These are phyloP conservation scores for Ceratobasidium sp. DNA, from an alignment of 1,284 basidiomycete species.

Conservation along the genomic window DNA sequence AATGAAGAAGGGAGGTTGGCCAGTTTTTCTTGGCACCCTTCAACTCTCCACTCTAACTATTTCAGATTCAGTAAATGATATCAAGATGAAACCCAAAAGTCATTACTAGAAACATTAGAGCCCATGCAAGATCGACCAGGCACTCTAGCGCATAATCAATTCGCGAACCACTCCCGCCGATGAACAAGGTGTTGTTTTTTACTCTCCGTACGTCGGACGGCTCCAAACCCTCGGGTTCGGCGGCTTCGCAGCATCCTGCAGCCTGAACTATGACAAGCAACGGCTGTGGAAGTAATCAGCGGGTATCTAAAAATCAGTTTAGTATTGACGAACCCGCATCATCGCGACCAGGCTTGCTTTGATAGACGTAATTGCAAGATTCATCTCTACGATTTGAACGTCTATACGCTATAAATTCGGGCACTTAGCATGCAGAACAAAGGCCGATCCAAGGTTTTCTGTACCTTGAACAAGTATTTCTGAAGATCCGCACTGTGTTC, in stretches of 20 bases:
- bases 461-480: constrained; percentile 85
- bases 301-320: background rate
- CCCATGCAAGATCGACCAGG: constrained; percentile 72
- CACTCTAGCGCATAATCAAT: constrained; percentile 58
- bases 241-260: constrained; percentile 35
- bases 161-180: constrained; percentile 47
- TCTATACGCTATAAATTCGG: constrained; percentile 22
- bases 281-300: constrained; percentile 45
- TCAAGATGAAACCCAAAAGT: constrained; percentile 6
- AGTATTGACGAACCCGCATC: constrained; percentile 73
- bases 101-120: constrained; percentile 84
- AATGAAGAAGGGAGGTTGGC: constrained; percentile 57
- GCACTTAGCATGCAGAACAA: background rate
- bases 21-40: constrained; percentile 79
- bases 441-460: background rate
- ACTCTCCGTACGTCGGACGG: constrained; percentile 14
- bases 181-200: constrained; percentile 17
- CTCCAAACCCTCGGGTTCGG: constrained; percentile 42
- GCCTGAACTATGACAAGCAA: constrained; percentile 54
- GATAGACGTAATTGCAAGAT: constrained; percentile 42
- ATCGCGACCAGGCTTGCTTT: constrained; percentile 68
- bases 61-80: background rate
- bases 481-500: constrained; percentile 91
- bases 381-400: constrained; percentile 41
- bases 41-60: constrained; percentile 84